A percentile compares a stretch with the other conserved stretches of the same genome.
phyloP scores from a whole-genome alignment of 202 grass and related monocot species.

The Panicum hallii region DNA sequence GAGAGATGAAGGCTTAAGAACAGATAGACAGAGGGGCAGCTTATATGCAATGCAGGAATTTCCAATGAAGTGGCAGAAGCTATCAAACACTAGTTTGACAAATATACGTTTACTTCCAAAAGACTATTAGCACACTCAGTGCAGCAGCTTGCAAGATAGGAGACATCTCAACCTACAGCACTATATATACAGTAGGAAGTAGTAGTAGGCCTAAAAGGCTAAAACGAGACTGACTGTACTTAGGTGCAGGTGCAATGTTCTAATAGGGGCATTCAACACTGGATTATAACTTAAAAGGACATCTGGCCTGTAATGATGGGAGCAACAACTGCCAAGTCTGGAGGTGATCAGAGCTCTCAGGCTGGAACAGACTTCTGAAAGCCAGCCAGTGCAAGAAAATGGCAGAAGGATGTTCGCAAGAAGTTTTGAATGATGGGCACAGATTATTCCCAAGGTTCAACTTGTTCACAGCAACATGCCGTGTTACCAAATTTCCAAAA shows the following conservation, averaged over 20 bases:
- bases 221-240: conserved; percentile 10
- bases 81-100: conserved; percentile 31
- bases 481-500: neutral
- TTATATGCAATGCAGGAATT: conserved; percentile 47
- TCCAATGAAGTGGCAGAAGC: conserved; percentile 30
- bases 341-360: too few species aligned
- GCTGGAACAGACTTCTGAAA: conserved; percentile 16
- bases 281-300: conserved; percentile 15
- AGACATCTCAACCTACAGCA: conserved; percentile 62
- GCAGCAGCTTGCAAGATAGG: conserved; percentile 48
- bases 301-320: conserved; percentile 41
- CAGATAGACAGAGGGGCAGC: conserved; percentile 13
- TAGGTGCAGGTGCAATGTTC: conserved; percentile 38
- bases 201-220: neutral
- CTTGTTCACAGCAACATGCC: neutral
- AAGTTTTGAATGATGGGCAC: conserved; percentile 16
- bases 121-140: conserved; percentile 14
- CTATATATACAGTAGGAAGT: neutral
- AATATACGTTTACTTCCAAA: conserved; percentile 3
- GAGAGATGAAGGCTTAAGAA: conserved; percentile 16
- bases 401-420: neutral
- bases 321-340: too few species aligned
- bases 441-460: neutral
- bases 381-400: conserved; percentile 13
- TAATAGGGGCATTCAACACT: neutral